phyloP scores from a whole-genome alignment of 768 basidiomycete species.

The Lentinus brumalis region DNA sequence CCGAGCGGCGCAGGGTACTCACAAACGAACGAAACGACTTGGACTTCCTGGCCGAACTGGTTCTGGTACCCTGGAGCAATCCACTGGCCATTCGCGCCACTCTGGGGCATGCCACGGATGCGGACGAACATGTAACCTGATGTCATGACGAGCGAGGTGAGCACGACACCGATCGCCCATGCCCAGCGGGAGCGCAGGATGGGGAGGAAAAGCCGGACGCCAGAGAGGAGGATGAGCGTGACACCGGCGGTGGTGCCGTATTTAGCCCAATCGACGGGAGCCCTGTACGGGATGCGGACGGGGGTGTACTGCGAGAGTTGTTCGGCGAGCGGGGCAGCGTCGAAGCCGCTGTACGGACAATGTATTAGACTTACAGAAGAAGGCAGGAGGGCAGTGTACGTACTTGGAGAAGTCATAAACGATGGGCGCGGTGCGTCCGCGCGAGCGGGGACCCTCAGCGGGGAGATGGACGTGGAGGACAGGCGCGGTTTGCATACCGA shows the following conservation, averaged over 20 bases:
- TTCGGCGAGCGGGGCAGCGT: constrained; percentile 72
- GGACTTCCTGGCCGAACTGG: constrained; percentile 91
- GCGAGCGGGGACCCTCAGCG: constrained; percentile 66
- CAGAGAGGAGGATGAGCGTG: constrained; percentile 48
- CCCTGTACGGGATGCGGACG: constrained; percentile 76
- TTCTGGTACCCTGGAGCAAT: constrained; percentile 88
- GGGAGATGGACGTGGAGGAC: constrained; percentile 78
- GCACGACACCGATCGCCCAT: constrained; percentile 66
- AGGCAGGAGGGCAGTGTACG: constrained; percentile 19
- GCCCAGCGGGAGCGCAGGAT: constrained; percentile 73
- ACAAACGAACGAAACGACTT: constrained; percentile 87
- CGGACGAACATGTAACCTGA: constrained; percentile 96
- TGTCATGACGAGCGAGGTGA: constrained; percentile 80
- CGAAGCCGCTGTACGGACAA: constrained; percentile 69
- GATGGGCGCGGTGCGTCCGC: constrained; percentile 54
- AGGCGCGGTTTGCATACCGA: constrained; percentile 83
- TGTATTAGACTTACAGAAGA: neutral
- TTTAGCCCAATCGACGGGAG: constrained; percentile 74
- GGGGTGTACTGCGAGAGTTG: constrained; percentile 77
- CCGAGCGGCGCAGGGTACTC: constrained; percentile 35
- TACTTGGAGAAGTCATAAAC: constrained; percentile 83
- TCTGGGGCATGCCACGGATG: constrained; percentile 80
- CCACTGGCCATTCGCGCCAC: constrained; percentile 67
- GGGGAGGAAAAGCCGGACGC: constrained; percentile 63
- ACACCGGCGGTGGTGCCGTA: constrained; percentile 50